Conservation (phyloP, 495 filamentous ascomycete genomes). For the Aspergillus coremiiformis region DNA sequence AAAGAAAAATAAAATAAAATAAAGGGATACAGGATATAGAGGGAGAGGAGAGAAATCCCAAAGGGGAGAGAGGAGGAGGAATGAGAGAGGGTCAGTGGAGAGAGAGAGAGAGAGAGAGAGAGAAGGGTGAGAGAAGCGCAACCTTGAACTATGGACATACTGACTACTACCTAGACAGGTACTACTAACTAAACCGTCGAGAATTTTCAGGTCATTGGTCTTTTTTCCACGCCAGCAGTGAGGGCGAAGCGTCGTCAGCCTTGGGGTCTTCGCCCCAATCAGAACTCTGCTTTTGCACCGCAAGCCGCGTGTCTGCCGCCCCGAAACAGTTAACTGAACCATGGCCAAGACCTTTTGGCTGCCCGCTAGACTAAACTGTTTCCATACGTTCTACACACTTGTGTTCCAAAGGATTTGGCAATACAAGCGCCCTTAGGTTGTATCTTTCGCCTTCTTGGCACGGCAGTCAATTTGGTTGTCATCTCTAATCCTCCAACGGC, state of each 20-base stretch:
- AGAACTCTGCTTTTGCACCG: conserved; percentile 27
- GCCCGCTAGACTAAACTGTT: conserved; percentile 8
- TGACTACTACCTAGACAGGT: no score
- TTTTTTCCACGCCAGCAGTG: conserved; percentile 24
- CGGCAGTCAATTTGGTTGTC: not conserved
- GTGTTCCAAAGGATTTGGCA: not conserved
- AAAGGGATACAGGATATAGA: conserved; percentile 7
- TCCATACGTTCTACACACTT: not conserved
- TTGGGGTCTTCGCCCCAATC: conserved; percentile 33
- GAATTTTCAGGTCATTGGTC: conserved; percentile 9
- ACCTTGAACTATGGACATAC: no score
- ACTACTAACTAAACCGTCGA: not conserved
- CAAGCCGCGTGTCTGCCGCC: conserved; percentile 42
- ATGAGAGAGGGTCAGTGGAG: not conserved
- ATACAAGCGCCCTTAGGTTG: not conserved
- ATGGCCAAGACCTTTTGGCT: conserved; percentile 26
- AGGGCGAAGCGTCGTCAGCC: conserved; percentile 42
- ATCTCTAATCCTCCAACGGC: not conserved
- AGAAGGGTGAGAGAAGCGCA: not conserved
- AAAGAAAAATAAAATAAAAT: no score
- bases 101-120: conserved; percentile 1
- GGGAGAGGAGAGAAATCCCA: conserved; percentile 12
- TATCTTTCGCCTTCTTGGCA: no score
- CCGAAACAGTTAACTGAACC: conserved; percentile 22
- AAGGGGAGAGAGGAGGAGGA: conserved; percentile 4